A percentile compares a stretch with the other conserved stretches of the same genome.
phyloP scores from a whole-genome alignment of 768 basidiomycete genomes.

The Psilocybe azurescens region DNA sequence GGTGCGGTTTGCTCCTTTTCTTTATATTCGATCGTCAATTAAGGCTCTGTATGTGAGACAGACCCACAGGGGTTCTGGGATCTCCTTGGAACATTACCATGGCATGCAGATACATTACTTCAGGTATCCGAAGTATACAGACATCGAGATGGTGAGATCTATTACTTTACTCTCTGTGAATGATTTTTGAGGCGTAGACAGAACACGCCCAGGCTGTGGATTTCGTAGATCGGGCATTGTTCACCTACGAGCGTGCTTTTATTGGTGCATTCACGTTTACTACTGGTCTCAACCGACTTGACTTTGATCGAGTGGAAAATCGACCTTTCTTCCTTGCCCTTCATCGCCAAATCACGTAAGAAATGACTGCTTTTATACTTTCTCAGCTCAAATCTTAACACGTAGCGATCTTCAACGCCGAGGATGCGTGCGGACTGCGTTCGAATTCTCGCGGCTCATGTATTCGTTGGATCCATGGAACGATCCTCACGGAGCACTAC shows the following conservation, averaged over 20 bases:
- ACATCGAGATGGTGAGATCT: constrained; percentile 81
- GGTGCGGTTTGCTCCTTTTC: constrained; percentile 49
- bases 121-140: constrained; percentile 86
- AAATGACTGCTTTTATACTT: constrained; percentile 4
- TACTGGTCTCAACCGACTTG: constrained; percentile 79
- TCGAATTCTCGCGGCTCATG: constrained; percentile 89
- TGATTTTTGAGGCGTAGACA: constrained; percentile 27
- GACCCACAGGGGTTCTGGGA: constrained; percentile 83
- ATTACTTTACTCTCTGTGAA: not conserved
- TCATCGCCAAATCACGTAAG: constrained; percentile 82
- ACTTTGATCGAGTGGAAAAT: constrained; percentile 92
- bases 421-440: constrained; percentile 87
- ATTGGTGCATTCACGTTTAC: constrained; percentile 88
- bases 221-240: constrained; percentile 90
- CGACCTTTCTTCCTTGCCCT: constrained; percentile 90
- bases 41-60: constrained; percentile 30
- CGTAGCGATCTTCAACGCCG: constrained; percentile 83
- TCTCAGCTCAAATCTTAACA: constrained; percentile 1
- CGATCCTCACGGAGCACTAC: constrained; percentile 87
- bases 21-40: not conserved
- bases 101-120: constrained; percentile 92
- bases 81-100: constrained; percentile 78
- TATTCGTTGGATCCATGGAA: constrained; percentile 83
- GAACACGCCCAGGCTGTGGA: constrained; percentile 87
- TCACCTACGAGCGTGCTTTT: constrained; percentile 91